Evolutionary conservation across 2,329 filamentous ascomycete genomes (phyloP).

Genomic region (Botrytis tulipae): DNA sequence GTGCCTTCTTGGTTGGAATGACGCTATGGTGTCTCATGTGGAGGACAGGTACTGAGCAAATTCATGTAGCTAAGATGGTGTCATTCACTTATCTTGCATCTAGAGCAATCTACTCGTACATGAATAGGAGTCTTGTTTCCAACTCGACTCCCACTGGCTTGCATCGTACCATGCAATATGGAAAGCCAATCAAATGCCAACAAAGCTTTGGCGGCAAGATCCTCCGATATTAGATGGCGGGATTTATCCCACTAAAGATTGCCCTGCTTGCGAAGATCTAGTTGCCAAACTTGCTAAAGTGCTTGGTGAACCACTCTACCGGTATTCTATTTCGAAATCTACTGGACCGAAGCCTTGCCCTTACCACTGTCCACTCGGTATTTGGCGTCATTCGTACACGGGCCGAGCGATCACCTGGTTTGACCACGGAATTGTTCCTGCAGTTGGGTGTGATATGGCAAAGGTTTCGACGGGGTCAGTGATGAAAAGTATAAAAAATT

Average conservation of each 20-base stretch:
- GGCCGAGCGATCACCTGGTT: conserved; percentile 9
- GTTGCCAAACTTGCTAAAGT: background rate
- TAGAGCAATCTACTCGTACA: background rate
- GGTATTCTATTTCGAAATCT: background rate
- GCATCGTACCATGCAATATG: background rate
- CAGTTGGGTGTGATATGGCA: background rate
- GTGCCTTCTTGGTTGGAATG: background rate
- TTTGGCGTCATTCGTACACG: background rate
- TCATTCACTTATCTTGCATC: background rate
- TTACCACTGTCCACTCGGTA: background rate
- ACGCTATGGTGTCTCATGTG: background rate
- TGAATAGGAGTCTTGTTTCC: background rate
- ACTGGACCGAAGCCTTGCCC: background rate
- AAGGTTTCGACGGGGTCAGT: background rate
- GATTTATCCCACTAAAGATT: background rate
- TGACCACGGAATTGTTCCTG: background rate
- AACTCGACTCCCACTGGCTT: conserved; percentile 5
- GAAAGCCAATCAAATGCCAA: background rate
- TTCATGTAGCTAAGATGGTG: background rate
- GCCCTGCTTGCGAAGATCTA: conserved; percentile 2
- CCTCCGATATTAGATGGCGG: background rate
- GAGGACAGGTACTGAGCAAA: background rate
- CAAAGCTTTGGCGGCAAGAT: background rate
- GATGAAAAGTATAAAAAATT: background rate
- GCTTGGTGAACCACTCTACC: conserved; percentile 1